Evolutionary conservation across 768 basidiomycete genomes (phyloP).

Genomic region (Candolleomyces eurysporus): DNA sequence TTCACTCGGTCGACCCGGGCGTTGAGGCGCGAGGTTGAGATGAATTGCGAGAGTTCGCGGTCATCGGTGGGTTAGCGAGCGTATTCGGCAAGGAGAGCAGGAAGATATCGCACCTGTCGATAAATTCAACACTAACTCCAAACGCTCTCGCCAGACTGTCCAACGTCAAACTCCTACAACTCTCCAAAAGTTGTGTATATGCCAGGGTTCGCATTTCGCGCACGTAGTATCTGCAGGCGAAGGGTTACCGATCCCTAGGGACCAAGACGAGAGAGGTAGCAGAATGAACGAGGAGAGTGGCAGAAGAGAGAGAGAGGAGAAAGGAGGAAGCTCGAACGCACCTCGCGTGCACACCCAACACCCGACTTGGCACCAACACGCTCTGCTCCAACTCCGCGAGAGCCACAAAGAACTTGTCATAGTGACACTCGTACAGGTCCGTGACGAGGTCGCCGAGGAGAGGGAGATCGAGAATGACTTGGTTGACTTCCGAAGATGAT

Average conservation of each 20-base stretch:
- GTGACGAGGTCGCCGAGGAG: slow-evolving; percentile 79
- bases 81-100: neutral
- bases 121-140: slow-evolving; percentile 83
- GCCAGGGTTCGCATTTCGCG: slow-evolving; percentile 96
- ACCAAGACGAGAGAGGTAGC: too few species aligned
- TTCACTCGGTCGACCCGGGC: slow-evolving; percentile 94
- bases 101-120: slow-evolving; percentile 66
- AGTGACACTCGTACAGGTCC: slow-evolving; percentile 92
- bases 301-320: slow-evolving; percentile 32
- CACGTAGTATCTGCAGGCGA: slow-evolving; percentile 61
- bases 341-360: slow-evolving; percentile 20
- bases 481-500: slow-evolving; percentile 81
- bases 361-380: too few species aligned
- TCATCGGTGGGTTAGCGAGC: too few species aligned
- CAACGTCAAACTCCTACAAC: slow-evolving; percentile 85
- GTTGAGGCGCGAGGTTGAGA: slow-evolving; percentile 80
- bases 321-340: slow-evolving; percentile 26
- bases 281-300: too few species aligned
- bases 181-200: slow-evolving; percentile 86
- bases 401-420: slow-evolving; percentile 90
- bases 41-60: slow-evolving; percentile 87
- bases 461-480: slow-evolving; percentile 80
- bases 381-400: slow-evolving; percentile 37
- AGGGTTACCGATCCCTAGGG: too few species aligned
- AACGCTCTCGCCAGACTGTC: slow-evolving; percentile 84